Evolutionary conservation across 179 eudicot genomes (phyloP).

Genomic region (Beta lomatogona): DNA sequence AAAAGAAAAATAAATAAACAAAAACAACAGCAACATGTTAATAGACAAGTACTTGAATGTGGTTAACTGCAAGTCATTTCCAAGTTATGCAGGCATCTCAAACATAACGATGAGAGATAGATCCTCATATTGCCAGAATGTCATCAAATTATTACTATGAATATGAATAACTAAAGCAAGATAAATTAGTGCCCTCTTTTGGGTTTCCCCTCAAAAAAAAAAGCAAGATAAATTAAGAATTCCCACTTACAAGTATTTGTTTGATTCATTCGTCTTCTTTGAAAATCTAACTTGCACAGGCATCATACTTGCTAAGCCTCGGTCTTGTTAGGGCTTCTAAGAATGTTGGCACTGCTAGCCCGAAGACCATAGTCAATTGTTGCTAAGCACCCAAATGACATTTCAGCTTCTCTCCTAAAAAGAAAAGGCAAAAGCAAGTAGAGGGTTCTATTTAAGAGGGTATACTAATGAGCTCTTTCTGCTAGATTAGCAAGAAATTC

Average conservation of each 20-base stretch:
- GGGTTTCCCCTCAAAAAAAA: no score
- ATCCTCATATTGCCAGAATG: background rate
- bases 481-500: background rate
- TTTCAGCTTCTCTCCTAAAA: slow-evolving; percentile 3
- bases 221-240: background rate
- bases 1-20: background rate
- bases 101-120: background rate
- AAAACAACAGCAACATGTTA: background rate
- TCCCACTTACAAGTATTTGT: background rate
- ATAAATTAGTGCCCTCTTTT: no score
- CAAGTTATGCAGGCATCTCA: background rate
- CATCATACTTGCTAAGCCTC: background rate
- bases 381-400: slow-evolving; percentile 7
- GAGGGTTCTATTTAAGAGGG: background rate
- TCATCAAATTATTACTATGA: background rate
- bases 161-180: background rate
- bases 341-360: background rate
- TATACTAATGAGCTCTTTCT: background rate
- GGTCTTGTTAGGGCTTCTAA: background rate
- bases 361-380: background rate
- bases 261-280: background rate
- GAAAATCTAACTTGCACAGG: background rate
- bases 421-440: background rate
- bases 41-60: background rate
- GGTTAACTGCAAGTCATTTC: background rate